Evolutionary conservation across 2,329 filamentous ascomycete genomes (phyloP).

Genomic region (Trichoderma gracile): DNA sequence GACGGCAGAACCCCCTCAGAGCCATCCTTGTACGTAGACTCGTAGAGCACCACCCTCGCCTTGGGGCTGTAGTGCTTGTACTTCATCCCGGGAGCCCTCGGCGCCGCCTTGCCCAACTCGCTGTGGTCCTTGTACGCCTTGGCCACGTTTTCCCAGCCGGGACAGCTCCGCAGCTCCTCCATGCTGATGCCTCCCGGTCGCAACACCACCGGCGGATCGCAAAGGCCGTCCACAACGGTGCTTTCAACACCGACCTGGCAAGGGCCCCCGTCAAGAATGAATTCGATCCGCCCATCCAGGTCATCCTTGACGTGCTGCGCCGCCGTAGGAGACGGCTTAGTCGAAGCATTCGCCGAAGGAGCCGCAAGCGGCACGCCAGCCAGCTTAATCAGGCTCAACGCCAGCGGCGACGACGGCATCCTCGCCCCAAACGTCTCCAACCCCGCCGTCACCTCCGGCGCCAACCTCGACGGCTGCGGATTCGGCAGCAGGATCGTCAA

Average conservation of each 20-base stretch:
- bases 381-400: slow-evolving; percentile 80
- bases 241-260: slow-evolving; percentile 93
- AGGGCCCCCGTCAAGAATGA: slow-evolving; percentile 85
- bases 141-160: slow-evolving; percentile 77
- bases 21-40: slow-evolving; percentile 49
- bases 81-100: slow-evolving; percentile 95
- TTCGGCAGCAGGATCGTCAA: slow-evolving; percentile 86
- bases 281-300: slow-evolving; percentile 74
- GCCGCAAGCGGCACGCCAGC: slow-evolving; percentile 79
- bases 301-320: slow-evolving; percentile 89
- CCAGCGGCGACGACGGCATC: slow-evolving; percentile 84
- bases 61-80: slow-evolving; percentile 97
- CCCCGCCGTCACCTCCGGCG: slow-evolving; percentile 88
- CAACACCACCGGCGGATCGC: slow-evolving; percentile 75
- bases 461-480: slow-evolving; percentile 67
- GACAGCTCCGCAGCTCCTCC: slow-evolving; percentile 70
- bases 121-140: slow-evolving; percentile 78
- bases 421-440: slow-evolving; percentile 83
- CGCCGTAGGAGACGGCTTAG: slow-evolving; percentile 86
- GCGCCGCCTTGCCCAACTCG: slow-evolving; percentile 63
- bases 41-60: slow-evolving; percentile 81
- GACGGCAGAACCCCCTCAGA: slow-evolving; percentile 40
- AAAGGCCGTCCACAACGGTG: slow-evolving; percentile 91
- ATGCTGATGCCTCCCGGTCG: slow-evolving; percentile 85
- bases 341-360: slow-evolving; percentile 92